phyloP scores from a whole-genome alignment of 1,139 yeast species.

The Yamadazyma dushanensis region DNA sequence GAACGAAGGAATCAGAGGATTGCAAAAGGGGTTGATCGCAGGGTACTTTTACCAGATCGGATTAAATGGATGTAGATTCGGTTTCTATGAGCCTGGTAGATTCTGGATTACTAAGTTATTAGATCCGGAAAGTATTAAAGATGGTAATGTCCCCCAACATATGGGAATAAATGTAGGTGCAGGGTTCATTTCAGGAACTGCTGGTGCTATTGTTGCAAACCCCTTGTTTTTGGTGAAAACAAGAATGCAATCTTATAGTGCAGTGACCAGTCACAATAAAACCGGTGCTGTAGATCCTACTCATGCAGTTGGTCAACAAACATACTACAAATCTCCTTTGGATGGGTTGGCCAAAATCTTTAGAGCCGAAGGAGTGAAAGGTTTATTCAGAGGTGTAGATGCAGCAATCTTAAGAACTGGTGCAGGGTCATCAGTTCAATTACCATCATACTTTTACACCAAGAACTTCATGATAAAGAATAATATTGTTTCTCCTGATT shows the following conservation, averaged over 20 bases:
- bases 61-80: conserved; percentile 89
- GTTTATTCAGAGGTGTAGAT: conserved; percentile 87
- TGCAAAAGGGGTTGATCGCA: conserved; percentile 82
- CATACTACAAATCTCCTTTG: conserved; percentile 70
- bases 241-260: conserved; percentile 83
- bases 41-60: conserved; percentile 89
- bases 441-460: conserved; percentile 86
- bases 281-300: conserved; percentile 4
- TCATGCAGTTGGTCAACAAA: conserved; percentile 83
- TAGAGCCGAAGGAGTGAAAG: conserved; percentile 69
- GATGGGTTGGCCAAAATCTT: conserved; percentile 69
- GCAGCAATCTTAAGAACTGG: conserved; percentile 95
- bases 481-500: conserved; percentile 55
- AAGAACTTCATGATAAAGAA: conserved; percentile 56
- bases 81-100: conserved; percentile 88
- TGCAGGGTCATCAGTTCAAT: conserved; percentile 92
- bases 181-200: conserved; percentile 82
- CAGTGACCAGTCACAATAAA: conserved; percentile 25
- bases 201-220: conserved; percentile 88
- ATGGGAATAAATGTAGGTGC: conserved; percentile 70
- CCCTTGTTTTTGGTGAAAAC: conserved; percentile 92
- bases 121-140: conserved; percentile 46
- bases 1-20: conserved; percentile 83
- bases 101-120: conserved; percentile 54
- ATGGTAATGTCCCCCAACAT: conserved; percentile 53